These are phyloP conservation scores for Vinca major DNA, from an alignment of 305 asterid genomes.

Conservation along the genomic window DNA sequence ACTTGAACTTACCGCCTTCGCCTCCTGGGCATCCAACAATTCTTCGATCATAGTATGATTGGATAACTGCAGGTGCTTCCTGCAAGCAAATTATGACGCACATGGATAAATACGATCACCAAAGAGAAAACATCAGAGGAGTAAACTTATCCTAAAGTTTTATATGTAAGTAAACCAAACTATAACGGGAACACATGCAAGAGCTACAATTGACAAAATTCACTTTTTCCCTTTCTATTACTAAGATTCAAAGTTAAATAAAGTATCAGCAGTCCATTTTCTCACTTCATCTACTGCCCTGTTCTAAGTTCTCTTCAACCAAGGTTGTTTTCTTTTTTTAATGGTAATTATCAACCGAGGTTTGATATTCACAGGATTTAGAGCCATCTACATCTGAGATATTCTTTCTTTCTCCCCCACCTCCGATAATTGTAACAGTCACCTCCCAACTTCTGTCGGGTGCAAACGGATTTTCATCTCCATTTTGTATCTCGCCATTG, in stretches of 20 bases:
- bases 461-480: neutral
- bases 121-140: neutral
- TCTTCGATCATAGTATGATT: slow-evolving; percentile 78
- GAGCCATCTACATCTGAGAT: neutral
- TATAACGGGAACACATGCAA: neutral
- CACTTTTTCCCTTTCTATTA: neutral
- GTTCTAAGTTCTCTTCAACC: neutral
- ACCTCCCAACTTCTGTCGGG: neutral
- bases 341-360: too few relatives aligned
- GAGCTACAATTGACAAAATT: neutral
- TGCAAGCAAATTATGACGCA: slow-evolving; percentile 20
- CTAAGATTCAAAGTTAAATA: neutral
- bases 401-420: neutral
- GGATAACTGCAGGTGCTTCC: slow-evolving; percentile 88
- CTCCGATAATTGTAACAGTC: neutral
- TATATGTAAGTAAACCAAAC: neutral
- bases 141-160: neutral
- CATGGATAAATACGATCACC: neutral
- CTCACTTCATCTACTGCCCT: neutral
- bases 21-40: slow-evolving; percentile 98
- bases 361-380: neutral
- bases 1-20: slow-evolving; percentile 64
- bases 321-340: too few relatives aligned
- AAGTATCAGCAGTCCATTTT: neutral
- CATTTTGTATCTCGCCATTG: neutral